A percentile compares a stretch with the other conserved stretches of the same genome.
Evolutionary conservation across 345 rosid species (phyloP).

Genomic region (Gossypium herbaceum): DNA sequence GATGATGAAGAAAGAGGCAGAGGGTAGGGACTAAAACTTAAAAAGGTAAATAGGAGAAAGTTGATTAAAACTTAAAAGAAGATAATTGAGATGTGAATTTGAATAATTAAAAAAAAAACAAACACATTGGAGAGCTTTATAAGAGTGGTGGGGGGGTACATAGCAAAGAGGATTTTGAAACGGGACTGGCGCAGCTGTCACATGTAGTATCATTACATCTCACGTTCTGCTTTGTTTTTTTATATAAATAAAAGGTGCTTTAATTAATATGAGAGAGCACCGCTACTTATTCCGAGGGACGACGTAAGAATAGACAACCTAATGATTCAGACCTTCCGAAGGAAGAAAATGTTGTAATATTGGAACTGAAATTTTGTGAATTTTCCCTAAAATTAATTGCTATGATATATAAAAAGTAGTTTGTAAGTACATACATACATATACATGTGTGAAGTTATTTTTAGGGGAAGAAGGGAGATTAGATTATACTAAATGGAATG

Average conservation of each 20-base stretch:
- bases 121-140: slow-evolving; percentile 28
- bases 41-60: slow-evolving; percentile 17
- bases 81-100: background rate
- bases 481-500: too few species aligned
- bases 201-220: slow-evolving; percentile 36
- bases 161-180: slow-evolving; percentile 10
- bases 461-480: too few species aligned
- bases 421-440: too few species aligned
- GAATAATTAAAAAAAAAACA: slow-evolving; percentile 23
- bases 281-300: slow-evolving; percentile 14
- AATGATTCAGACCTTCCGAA: slow-evolving; percentile 46
- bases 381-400: background rate
- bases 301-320: slow-evolving; percentile 21
- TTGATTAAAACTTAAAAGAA: slow-evolving; percentile 7
- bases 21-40: background rate
- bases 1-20: slow-evolving; percentile 13
- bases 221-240: slow-evolving; percentile 31
- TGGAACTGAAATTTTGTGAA: background rate
- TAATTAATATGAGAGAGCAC: slow-evolving; percentile 22
- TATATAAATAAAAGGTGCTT: slow-evolving; percentile 29
- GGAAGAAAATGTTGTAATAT: background rate
- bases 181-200: slow-evolving; percentile 33
- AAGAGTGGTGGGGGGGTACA: slow-evolving; percentile 16
- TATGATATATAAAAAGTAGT: too few species aligned
- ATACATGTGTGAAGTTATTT: too few species aligned